These are phyloP conservation scores for Cystobasidium ongulense DNA, from an alignment of 768 basidiomycete genomes.

Conservation along the genomic window DNA sequence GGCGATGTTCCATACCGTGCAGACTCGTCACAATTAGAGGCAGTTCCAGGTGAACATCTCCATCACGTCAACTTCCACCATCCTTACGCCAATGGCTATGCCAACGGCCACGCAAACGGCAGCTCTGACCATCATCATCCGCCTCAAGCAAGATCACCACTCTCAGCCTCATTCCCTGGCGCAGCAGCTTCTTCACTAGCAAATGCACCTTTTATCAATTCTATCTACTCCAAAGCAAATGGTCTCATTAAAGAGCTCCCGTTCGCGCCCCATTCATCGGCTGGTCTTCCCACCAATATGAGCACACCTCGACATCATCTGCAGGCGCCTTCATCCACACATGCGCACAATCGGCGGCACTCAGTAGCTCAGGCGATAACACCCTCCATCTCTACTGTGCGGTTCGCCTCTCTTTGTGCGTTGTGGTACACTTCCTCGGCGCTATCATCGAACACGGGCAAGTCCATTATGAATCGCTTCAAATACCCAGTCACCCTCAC, in stretches of 20 bases:
- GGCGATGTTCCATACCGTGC: background rate
- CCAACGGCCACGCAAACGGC: background rate
- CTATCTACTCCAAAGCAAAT: background rate
- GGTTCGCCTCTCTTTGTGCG: slow-evolving; percentile 69
- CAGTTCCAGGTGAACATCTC: background rate
- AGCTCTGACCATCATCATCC: background rate
- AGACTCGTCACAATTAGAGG: background rate
- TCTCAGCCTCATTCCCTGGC: background rate
- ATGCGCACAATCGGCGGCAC: background rate
- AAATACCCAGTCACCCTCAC: slow-evolving; percentile 91
- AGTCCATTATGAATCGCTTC: slow-evolving; percentile 85
- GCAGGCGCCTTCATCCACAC: background rate
- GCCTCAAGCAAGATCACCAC: background rate
- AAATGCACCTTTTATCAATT: background rate
- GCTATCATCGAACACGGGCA: slow-evolving; percentile 65
- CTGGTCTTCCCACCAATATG: background rate
- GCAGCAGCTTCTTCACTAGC: background rate
- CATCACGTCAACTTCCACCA: slow-evolving; percentile 4
- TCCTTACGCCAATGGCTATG: background rate
- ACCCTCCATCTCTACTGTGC: slow-evolving; percentile 30
- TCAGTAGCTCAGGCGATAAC: slow-evolving; percentile 10
- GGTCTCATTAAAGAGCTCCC: background rate
- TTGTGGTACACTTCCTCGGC: slow-evolving; percentile 79
- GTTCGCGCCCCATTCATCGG: background rate
- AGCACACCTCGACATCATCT: background rate